A percentile compares a stretch with the other conserved stretches of the same genome.
phyloP scores from a whole-genome alignment of 441 rosid genomes.

The Cnidoscolus chayamansa region DNA sequence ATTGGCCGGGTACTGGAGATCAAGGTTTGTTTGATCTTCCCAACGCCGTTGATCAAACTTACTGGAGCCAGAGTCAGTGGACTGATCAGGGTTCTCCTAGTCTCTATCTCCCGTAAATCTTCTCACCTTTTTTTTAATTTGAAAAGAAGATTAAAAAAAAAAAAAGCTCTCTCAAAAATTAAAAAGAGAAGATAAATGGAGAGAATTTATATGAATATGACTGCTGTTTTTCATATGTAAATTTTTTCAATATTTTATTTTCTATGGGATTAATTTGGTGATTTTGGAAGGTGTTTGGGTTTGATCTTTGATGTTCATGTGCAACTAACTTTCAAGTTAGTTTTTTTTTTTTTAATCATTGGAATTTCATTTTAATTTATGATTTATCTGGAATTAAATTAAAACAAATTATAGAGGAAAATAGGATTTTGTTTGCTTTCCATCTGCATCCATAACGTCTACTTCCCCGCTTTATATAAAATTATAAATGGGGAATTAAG shows the following conservation, averaged over 20 bases:
- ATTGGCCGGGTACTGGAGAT: slow-evolving; percentile 66
- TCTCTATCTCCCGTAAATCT: slow-evolving; percentile 56
- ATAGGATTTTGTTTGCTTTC: slow-evolving; percentile 8
- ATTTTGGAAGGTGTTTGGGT: slow-evolving; percentile 20
- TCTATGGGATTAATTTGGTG: slow-evolving; percentile 15
- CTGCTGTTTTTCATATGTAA: slow-evolving; percentile 31
- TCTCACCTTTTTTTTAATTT: slow-evolving; percentile 24
- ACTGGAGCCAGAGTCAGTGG: slow-evolving; percentile 85
- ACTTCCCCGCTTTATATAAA: too few species aligned
- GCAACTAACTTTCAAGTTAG: slow-evolving; percentile 28
- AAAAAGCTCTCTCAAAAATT: slow-evolving; percentile 5
- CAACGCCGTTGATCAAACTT: slow-evolving; percentile 58
- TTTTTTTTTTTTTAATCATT: background rate
- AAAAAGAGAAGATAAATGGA: slow-evolving; percentile 22
- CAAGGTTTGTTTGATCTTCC: slow-evolving; percentile 65
- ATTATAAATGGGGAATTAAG: too few species aligned
- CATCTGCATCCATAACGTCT: background rate
- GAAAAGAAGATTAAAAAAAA: background rate
- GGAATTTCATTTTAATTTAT: background rate
- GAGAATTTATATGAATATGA: slow-evolving; percentile 27
- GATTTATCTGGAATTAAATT: slow-evolving; percentile 24
- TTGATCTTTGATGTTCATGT: slow-evolving; percentile 30
- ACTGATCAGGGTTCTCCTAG: slow-evolving; percentile 53
- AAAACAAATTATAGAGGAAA: slow-evolving; percentile 19
- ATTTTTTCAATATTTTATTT: slow-evolving; percentile 23